Evolutionary conservation across 768 basidiomycete species (phyloP).

Genomic region (Coprinellus micaceus): DNA sequence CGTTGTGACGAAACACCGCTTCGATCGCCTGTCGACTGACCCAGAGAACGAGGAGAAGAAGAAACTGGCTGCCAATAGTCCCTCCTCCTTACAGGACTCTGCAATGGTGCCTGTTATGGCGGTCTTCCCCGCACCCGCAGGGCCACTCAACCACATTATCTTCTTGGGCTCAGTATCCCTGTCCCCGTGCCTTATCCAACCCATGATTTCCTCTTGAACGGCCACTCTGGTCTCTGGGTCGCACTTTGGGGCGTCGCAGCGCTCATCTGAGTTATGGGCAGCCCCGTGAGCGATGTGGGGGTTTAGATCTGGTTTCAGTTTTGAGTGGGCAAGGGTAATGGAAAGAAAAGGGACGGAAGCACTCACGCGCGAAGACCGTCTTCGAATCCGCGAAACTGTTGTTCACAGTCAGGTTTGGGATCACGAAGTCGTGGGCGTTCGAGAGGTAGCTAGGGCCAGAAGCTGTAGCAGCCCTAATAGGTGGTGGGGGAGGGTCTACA

Average conservation of each 20-base stretch:
- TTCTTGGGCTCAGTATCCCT: neutral
- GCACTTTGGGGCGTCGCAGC: neutral
- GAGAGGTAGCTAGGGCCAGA: too few species aligned
- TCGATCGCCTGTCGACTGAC: neutral
- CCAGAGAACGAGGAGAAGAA: slow-evolving; percentile 9
- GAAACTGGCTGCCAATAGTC: slow-evolving; percentile 9
- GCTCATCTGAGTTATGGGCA: neutral
- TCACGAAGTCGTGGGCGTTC: too few species aligned
- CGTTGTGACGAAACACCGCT: neutral
- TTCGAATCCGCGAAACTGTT: too few species aligned
- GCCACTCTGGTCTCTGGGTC: neutral
- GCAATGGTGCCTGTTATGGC: slow-evolving; percentile 10
- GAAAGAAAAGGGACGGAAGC: too few species aligned
- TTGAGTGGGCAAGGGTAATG: too few species aligned
- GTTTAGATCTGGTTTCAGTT: too few species aligned
- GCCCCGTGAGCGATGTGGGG: too few species aligned
- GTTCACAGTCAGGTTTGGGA: too few species aligned
- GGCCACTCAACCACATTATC: slow-evolving; percentile 9
- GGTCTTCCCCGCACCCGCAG: slow-evolving; percentile 10
- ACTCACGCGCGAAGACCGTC: too few species aligned
- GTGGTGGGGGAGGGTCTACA: too few species aligned
- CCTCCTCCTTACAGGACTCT: slow-evolving; percentile 1
- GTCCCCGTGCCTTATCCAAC: neutral
- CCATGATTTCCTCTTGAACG: slow-evolving; percentile 4
- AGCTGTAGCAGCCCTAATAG: too few species aligned